Conservation (phyloP, 2,329 filamentous ascomycete genomes). For the Epichloe bromicola region DNA sequence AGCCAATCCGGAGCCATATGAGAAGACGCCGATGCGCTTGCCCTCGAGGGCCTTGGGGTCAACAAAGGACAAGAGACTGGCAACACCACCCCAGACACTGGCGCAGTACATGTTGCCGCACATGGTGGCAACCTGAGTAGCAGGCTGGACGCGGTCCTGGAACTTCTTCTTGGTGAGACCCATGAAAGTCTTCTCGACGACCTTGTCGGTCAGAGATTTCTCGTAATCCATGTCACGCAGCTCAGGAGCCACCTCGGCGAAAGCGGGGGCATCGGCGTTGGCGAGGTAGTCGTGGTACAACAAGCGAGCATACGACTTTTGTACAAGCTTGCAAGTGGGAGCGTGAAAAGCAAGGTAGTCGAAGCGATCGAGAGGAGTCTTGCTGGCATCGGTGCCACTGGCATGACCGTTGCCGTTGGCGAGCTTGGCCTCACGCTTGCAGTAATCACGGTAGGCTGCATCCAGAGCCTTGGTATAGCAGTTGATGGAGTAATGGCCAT, state of each 20-base stretch:
- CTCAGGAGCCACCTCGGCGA: slow-evolving; percentile 64
- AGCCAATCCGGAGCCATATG: slow-evolving; percentile 65
- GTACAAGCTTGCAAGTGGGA: slow-evolving; percentile 75
- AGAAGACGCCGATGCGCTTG: slow-evolving; percentile 66
- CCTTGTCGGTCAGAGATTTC: slow-evolving; percentile 68
- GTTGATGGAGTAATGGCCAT: slow-evolving; percentile 69
- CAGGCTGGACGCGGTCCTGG: slow-evolving; percentile 60
- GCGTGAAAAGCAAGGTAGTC: slow-evolving; percentile 76
- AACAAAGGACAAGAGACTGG: slow-evolving; percentile 53
- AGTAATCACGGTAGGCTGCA: slow-evolving; percentile 69
- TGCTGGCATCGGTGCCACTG: slow-evolving; percentile 32
- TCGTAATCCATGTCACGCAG: slow-evolving; percentile 67
- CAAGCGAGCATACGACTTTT: slow-evolving; percentile 73
- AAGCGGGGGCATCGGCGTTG: slow-evolving; percentile 53
- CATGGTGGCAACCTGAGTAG: slow-evolving; percentile 64
- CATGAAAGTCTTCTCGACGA: slow-evolving; percentile 80
- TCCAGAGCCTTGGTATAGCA: slow-evolving; percentile 76
- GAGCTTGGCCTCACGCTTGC: slow-evolving; percentile 52
- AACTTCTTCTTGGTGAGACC: slow-evolving; percentile 72
- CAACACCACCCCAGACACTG: slow-evolving; percentile 67
- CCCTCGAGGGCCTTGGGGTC: slow-evolving; percentile 50
- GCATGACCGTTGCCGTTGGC: slow-evolving; percentile 41
- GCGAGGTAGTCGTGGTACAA: slow-evolving; percentile 76
- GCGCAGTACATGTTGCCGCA: slow-evolving; percentile 58
- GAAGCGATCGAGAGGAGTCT: slow-evolving; percentile 64